Base-by-base conservation (phyloP, 441 rosid species). In the Adansonia madagascariensis region DNA sequence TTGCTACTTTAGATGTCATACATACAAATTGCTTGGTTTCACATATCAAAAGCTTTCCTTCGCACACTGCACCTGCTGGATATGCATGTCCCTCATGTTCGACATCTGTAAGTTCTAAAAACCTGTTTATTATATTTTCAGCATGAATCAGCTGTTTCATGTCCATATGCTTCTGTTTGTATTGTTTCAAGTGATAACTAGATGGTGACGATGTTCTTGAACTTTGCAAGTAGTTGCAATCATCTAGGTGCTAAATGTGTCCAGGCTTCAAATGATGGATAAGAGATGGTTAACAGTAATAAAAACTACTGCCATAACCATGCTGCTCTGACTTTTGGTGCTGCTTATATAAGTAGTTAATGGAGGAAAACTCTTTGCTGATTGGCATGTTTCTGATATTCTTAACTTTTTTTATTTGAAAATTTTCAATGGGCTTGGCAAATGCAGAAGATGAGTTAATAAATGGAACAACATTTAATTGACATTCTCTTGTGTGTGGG, bases 41-140 rank as follows among this genome's bases (percentile, higher is more conserved):
- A 4, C 95, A 84, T 78, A 82, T 93, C 86, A 90, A 91, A 84
- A 88, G 93, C 83, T 96, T 92, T 84, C 99, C 99, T 66, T 90
- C 86, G 0, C 98, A 96, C 69, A 96, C 98, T 73, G 98, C 99
- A 68, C 99, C 98, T 4, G 99, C 99, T 80, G 99, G 99, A 78
- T 96, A 91, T 41, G 85, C 77, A 74, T 96, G 99, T 78, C 98
- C 98, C 63, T 85, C 86, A 8, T 96, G 99, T 82, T 89, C 95
- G 70, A 91, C 92, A 62, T 79, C 91, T 81, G 99, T 96, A 91
- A 88, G 92, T 64, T 56, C 46, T 68, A 17, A 47, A 18, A 55
- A 18, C 6, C 56, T 66, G 55, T 77, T 31, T 69, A 20, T n/a
- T 15, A 22, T 65, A 17, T 72, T 39, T 47, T 69, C 39, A 9